Percentiles rank a stretch among this genome's conserved stretches.
phyloP scores from a whole-genome alignment of 2,329 filamentous ascomycete species.

The Neopestalotiopsis sp. region DNA sequence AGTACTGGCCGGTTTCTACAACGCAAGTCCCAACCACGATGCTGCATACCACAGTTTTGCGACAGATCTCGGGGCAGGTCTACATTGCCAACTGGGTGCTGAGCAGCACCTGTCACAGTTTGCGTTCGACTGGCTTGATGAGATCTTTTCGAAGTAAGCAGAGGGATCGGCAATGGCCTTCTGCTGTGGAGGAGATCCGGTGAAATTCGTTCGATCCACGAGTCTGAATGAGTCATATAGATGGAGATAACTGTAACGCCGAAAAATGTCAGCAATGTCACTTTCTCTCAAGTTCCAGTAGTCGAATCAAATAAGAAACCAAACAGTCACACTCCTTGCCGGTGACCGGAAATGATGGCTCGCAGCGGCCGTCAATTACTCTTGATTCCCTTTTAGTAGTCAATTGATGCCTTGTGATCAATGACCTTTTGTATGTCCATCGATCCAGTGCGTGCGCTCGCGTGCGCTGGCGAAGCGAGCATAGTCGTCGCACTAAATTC shows the following conservation, averaged over 20 bases:
- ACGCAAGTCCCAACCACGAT: neutral
- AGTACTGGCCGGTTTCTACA: slow-evolving; percentile 10
- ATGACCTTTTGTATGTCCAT: neutral
- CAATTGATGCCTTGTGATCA: neutral
- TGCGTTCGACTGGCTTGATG: slow-evolving; percentile 16
- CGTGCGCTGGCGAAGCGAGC: neutral
- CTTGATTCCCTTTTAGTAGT: neutral
- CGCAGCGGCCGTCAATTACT: neutral
- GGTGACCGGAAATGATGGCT: neutral
- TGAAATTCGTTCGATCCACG: neutral
- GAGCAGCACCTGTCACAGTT: slow-evolving; percentile 10
- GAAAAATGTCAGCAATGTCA: neutral
- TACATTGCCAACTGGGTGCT: slow-evolving; percentile 16
- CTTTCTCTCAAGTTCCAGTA: neutral
- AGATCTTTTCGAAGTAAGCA: slow-evolving; percentile 2
- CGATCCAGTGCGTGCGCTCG: neutral
- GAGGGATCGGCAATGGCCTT: too few species aligned
- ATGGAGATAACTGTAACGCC: neutral
- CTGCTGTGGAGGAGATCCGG: neutral
- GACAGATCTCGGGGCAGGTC: slow-evolving; percentile 6
- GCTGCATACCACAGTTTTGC: slow-evolving; percentile 4
- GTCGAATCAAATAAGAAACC: neutral
- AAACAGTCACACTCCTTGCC: neutral
- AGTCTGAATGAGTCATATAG: neutral
- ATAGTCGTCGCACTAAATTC: neutral